Base-by-base conservation (phyloP, 1,139 yeast genomes). In the Yamadazyma jaroonii region DNA sequence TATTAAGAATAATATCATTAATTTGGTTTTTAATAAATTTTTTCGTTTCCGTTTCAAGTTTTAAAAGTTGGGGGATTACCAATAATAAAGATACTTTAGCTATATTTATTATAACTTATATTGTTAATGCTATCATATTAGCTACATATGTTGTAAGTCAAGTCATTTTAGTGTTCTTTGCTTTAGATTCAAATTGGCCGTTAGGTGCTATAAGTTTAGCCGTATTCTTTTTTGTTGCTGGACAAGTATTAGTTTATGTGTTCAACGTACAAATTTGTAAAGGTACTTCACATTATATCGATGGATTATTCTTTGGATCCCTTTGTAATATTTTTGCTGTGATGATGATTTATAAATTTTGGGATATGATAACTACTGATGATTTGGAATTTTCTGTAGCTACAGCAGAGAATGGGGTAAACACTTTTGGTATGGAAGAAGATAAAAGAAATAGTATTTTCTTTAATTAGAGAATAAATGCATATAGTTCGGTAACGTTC, bases 341-440 rank as follows among this genome's bases (percentile, higher is more conserved):
- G 39, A 89, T 92, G 96, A 90, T 92, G 97, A 71, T 90, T 40
- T 90, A 89, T 68, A 90, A 92, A 62, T 87, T 81, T 51, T 92
- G 97, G 97, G 97, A 90, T 54, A 86, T 88, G 78, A 84, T 92
- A 38, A 92, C 97, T n/a, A 79, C 82, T 42, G 97, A 92, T 54
- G 97, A 92, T 59, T 78, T 90, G 53, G 98, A 92, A 62, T 92
- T 92, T 59, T 80, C 92, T 36, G 95, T 88, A 37, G 75, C 76
- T 12, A 63, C 57, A 31, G 70, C 62, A 10, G 75, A 70, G 45
- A 68, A 64, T 35, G 72, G 70, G 4, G 62, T 67, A n/a, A 45
- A 51, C 40, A 55, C 62, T 4, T 64, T 63, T 42, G 52, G 50
- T 25, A 28, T 31, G 8, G 67, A 60, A 7, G 68, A 61, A 31